Percentiles rank a stretch among this genome's conserved stretches.
These are phyloP conservation scores for Coprinellus micaceus DNA, from an alignment of 768 basidiomycete genomes.

Conservation along the genomic window DNA sequence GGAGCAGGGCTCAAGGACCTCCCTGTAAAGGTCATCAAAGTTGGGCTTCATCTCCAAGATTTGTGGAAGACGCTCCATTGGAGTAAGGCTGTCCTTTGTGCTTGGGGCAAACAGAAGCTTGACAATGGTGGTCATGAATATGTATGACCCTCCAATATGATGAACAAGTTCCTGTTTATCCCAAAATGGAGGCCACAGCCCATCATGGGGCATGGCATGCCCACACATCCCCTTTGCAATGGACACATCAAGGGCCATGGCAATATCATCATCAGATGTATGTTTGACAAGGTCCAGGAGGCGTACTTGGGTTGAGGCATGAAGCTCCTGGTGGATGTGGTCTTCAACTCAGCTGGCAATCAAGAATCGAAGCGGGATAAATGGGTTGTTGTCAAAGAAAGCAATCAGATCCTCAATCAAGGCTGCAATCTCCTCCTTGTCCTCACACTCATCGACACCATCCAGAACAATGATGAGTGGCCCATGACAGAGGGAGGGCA, in stretches of 20 bases:
- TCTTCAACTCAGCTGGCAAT: constrained; percentile 1
- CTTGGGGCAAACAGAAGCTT: background rate
- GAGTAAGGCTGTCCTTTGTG: background rate
- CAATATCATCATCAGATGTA: background rate
- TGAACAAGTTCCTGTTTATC: background rate
- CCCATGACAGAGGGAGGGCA: background rate
- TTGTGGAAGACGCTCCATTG: background rate
- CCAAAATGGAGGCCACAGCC: background rate
- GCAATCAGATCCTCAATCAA: constrained; percentile 4
- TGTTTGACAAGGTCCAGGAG: background rate
- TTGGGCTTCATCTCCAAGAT: background rate
- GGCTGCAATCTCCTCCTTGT: background rate
- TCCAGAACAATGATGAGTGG: constrained; percentile 14
- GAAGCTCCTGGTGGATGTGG: background rate
- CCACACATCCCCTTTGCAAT: background rate
- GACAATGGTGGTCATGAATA: background rate
- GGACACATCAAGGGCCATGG: background rate
- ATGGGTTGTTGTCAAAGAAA: background rate
- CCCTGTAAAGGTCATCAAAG: background rate
- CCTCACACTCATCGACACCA: constrained; percentile 19
- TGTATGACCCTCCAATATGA: constrained; percentile 20
- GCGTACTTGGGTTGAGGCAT: background rate
- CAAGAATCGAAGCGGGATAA: background rate
- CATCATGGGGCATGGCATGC: background rate
- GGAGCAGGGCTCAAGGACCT: background rate